Conservation (phyloP, 129 eudicot genomes). For the Smallanthus sonchifolius region DNA sequence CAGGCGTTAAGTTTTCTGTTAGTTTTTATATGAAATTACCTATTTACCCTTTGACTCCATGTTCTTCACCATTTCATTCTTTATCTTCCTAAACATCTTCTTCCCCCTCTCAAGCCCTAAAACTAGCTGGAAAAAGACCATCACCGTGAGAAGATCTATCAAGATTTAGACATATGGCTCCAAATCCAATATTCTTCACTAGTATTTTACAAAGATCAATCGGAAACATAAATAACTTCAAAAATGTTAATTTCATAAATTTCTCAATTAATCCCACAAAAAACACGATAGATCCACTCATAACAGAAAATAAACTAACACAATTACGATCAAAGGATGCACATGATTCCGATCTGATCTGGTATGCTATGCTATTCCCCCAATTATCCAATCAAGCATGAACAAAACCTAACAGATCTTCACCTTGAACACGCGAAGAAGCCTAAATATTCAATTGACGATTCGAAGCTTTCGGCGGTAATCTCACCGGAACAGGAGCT, state of each 20-base stretch:
- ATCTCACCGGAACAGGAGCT: constrained; percentile 8
- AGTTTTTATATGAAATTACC: no score
- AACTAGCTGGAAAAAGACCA: no score
- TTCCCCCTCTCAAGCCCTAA: no score
- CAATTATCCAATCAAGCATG: constrained; percentile 5
- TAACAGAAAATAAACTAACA: constrained; percentile 13
- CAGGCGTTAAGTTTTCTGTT: no score
- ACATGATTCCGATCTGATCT: constrained; percentile 22
- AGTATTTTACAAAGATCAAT: no score
- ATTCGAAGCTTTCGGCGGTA: constrained; percentile 21
- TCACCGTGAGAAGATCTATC: background rate
- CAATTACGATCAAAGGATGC: constrained; percentile 8
- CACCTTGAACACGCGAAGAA: background rate
- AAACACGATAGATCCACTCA: background rate
- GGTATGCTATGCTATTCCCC: background rate
- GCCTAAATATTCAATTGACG: background rate
- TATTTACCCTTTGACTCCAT: no score
- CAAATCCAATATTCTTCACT: background rate
- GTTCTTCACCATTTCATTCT: no score
- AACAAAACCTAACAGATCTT: constrained; percentile 22
- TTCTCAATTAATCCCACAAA: background rate
- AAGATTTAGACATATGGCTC: background rate
- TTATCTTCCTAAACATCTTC: no score
- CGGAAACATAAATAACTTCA: background rate
- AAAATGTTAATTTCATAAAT: background rate